Conservation (phyloP, 768 basidiomycete species). For the Auricularia cornea region DNA sequence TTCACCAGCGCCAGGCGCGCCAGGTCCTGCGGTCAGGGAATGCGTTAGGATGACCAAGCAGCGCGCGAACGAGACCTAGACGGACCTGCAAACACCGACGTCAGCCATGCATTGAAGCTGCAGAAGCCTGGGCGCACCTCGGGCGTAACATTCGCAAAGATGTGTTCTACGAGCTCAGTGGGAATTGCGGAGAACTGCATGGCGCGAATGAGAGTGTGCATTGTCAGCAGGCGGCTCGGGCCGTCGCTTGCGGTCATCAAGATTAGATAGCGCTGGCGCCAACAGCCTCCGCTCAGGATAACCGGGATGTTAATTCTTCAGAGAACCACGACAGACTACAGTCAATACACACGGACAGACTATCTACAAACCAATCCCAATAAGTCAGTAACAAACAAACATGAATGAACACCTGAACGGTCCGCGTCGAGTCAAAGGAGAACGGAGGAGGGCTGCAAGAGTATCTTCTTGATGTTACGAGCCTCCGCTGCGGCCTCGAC, state of each 20-base stretch:
- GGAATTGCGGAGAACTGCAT: neutral
- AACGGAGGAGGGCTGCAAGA: conserved; percentile 24
- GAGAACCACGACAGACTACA: neutral
- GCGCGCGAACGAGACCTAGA: neutral
- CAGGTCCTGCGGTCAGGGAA: conserved; percentile 30
- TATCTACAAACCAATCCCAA: neutral
- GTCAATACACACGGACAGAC: neutral
- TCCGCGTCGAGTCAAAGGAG: conserved; percentile 15
- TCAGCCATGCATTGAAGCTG: neutral
- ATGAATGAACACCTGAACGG: neutral
- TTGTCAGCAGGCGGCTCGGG: neutral
- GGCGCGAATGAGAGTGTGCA: neutral
- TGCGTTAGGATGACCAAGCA: neutral
- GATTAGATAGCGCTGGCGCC: neutral
- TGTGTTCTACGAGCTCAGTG: neutral
- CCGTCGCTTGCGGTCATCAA: neutral
- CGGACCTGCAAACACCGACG: no score
- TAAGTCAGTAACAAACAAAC: neutral
- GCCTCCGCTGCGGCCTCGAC: conserved; percentile 58
- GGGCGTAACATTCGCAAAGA: neutral
- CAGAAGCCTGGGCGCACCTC: neutral
- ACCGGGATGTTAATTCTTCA: neutral
- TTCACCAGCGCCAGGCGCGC: conserved; percentile 53
- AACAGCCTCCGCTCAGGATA: neutral
- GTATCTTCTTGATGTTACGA: conserved; percentile 52